Conservation (phyloP, 208 protist genomes). For the Leishmania tarentolae region DNA sequence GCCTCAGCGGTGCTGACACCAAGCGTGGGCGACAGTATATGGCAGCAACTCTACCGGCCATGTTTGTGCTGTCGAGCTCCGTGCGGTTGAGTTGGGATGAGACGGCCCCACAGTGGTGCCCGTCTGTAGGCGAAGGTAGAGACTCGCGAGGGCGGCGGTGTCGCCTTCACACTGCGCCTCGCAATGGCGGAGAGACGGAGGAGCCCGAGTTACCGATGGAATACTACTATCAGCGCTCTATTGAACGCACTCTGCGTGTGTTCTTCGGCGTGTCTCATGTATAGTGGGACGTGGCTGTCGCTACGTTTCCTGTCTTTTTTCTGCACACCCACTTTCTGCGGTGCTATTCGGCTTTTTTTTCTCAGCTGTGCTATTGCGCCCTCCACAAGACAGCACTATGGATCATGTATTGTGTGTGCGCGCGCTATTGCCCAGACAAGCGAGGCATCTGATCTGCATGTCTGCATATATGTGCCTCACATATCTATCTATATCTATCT, state of each 20-base stretch:
- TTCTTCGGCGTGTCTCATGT: constrained; percentile 29
- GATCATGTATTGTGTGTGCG: not conserved
- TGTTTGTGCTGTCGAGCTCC: constrained; percentile 20
- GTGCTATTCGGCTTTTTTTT: not conserved
- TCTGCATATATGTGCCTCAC: not conserved
- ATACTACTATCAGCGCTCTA: constrained; percentile 35
- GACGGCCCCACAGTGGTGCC: constrained; percentile 1
- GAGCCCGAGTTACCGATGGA: constrained; percentile 19
- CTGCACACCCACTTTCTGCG: not conserved
- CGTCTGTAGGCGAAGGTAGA: not conserved
- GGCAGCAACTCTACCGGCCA: not conserved
- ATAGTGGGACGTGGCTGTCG: not conserved
- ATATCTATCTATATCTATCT: not conserved
- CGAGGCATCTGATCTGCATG: not conserved
- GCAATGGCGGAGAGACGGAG: not conserved
- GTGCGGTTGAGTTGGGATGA: constrained; percentile 4
- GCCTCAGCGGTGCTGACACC: not conserved
- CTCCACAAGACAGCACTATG: not conserved
- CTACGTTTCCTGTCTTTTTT: not conserved
- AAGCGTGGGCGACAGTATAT: not conserved
- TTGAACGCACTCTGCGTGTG: constrained; percentile 38
- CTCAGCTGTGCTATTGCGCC: not conserved
- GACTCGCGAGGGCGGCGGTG: not conserved
- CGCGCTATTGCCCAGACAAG: not conserved
- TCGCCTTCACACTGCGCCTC: not conserved